Evolutionary conservation across 306 rosid species (phyloP).

Genomic region (Prunus mira): DNA sequence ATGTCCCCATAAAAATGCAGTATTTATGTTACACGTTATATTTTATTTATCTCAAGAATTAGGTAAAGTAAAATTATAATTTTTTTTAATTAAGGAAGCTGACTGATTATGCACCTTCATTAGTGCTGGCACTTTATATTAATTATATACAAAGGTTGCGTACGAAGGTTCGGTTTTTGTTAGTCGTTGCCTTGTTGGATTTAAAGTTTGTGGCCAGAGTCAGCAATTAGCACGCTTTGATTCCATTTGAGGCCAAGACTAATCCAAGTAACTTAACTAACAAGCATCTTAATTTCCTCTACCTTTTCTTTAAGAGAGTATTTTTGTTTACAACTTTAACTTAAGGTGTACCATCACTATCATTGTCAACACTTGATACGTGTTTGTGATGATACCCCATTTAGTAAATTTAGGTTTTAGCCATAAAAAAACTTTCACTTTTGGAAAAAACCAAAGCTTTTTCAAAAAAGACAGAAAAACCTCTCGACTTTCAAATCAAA

Average conservation of each 20-base stretch:
- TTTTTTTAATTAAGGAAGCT: neutral
- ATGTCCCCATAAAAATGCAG: neutral
- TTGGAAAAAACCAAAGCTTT: no score
- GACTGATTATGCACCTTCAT: neutral
- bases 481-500: no score
- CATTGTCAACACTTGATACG: no score
- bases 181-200: conserved; percentile 12
- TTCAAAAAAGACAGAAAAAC: no score
- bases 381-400: no score
- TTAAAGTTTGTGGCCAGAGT: neutral
- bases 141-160: neutral
- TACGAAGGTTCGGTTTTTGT: neutral
- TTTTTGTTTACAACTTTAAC: accelerated
- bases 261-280: conserved; percentile 8
- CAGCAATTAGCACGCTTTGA: neutral
- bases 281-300: neutral
- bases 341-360: accelerated
- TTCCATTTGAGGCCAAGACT: neutral
- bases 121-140: neutral
- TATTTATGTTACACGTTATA: neutral
- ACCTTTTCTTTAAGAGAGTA: neutral
- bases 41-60: neutral
- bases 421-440: no score
- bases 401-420: no score
- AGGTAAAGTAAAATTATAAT: neutral